Conservation (phyloP, 768 basidiomycete species). For the Cytidiella melzeri region DNA sequence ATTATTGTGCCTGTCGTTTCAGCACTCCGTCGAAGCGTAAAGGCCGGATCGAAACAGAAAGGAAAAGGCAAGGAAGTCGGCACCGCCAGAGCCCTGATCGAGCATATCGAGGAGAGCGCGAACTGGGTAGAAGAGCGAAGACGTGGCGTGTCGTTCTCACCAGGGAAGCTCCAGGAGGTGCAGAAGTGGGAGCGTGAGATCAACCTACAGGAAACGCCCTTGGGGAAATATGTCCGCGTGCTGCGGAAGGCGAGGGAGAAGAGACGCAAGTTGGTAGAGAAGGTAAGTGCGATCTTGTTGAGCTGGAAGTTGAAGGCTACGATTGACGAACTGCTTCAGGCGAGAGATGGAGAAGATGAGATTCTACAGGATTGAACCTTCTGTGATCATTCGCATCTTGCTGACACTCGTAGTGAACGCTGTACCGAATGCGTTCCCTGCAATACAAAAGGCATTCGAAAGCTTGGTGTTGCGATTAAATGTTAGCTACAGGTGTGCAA, state of each 20-base stretch:
- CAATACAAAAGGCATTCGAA: no score
- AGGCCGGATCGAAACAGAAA: constrained; percentile 39
- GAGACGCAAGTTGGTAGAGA: constrained; percentile 61
- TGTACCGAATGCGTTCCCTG: no score
- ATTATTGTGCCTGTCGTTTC: constrained; percentile 74
- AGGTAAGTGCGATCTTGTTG: constrained; percentile 40
- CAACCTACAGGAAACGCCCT: constrained; percentile 62
- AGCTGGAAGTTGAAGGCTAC: background rate
- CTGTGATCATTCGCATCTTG: no score
- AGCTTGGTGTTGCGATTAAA: no score
- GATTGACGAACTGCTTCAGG: constrained; percentile 36
- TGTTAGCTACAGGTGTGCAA: no score
- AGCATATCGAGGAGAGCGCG: constrained; percentile 80
- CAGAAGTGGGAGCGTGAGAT: constrained; percentile 64
- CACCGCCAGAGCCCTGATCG: constrained; percentile 69
- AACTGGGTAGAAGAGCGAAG: constrained; percentile 73
- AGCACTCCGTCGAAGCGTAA: constrained; percentile 67
- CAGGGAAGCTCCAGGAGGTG: constrained; percentile 64
- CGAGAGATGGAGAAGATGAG: constrained; percentile 64
- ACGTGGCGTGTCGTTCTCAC: constrained; percentile 66
- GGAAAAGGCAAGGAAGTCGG: constrained; percentile 49
- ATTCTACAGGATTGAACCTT: constrained; percentile 62
- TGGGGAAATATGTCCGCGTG: constrained; percentile 77
- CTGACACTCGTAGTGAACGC: no score
- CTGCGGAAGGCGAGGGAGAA: constrained; percentile 78